Base-by-base conservation (phyloP, 352 stramenopile genomes). In the Phytophthora citricola region DNA sequence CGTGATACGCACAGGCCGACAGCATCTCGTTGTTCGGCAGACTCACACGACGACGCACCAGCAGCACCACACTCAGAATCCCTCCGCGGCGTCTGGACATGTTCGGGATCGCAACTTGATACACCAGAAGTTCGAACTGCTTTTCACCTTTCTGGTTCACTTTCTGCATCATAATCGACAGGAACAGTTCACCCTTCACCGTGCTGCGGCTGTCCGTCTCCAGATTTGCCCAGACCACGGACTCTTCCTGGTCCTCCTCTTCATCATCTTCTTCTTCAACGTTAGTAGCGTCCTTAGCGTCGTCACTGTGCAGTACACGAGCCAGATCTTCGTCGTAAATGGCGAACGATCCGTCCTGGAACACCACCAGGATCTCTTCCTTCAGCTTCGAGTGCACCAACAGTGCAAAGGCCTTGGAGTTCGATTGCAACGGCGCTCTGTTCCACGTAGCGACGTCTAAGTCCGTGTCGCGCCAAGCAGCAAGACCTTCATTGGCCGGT, bases 381-480 rank as follows among this genome's bases (percentile, higher is more conserved):
- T 74, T 69, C 27, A 93, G 61, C 29, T 87, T 79, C 27, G 82
- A 69, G 58, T 93, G 85, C 44, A 87, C 77, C 45, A 90, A 79
- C 47, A 93, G 51, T 24, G 71, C 66, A 51, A 74, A 69, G 0
- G 83, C 74, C 9, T 63, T 71, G 36, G 63, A 54, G 20, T 20
- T 76, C 5, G 70, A 69, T 31, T 73, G 57, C 34, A 91, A 59
- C 39, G 81, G 39, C 10, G 69, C 48, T 31, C 68, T 74, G 34
- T 73, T 74, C 85, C 85, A 93, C 60, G 88, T 91, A 49, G 60
- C 69, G 36, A 88, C 76, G 29, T 93, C 85, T 46, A 83, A 59
- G 48, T 93, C 83, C 32, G 75, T 71, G 54, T 90, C 75, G 22
- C 79, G 72, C 85, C 85, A 93, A 24, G 75, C 68, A 11, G 88